phyloP scores from a whole-genome alignment of 164 flowering plant genomes.

The Cinnamomum chago region DNA sequence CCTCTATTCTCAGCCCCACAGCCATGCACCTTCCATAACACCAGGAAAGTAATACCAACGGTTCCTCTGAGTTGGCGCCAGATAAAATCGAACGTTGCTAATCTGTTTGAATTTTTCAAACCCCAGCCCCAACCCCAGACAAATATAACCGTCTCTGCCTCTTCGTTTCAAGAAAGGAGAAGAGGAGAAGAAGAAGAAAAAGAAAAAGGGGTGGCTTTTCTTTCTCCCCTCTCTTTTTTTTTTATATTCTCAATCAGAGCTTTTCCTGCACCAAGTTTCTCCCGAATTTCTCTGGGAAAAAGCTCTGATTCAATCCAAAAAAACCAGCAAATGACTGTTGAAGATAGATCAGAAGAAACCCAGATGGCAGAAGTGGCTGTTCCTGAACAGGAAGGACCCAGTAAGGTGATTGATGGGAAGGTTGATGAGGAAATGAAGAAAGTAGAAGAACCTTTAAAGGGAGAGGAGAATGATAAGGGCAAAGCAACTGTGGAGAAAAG shows the following conservation, averaged over 20 bases:
- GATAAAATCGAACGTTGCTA: slow-evolving; percentile 36
- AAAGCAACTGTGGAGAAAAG: slow-evolving; percentile 33
- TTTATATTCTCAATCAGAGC: no score
- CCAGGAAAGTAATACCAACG: slow-evolving; percentile 26
- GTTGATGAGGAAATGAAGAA: background rate
- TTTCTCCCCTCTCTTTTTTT: no score
- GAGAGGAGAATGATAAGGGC: slow-evolving; percentile 9
- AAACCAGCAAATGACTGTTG: slow-evolving; percentile 33
- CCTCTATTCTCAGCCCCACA: slow-evolving; percentile 17
- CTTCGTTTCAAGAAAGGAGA: background rate
- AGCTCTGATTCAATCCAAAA: background rate
- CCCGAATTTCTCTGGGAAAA: background rate
- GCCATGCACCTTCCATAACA: slow-evolving; percentile 16
- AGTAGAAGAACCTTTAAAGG: background rate
- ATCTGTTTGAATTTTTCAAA: slow-evolving; percentile 8
- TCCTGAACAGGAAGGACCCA: no score
- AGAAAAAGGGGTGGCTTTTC: no score
- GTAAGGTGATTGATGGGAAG: background rate
- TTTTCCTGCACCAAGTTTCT: background rate
- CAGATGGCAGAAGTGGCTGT: background rate
- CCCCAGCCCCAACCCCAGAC: slow-evolving; percentile 4
- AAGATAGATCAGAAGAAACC: slow-evolving; percentile 26
- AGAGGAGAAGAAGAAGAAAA: background rate
- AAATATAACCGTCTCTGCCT: slow-evolving; percentile 31
- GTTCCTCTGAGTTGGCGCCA: slow-evolving; percentile 40